Evolutionary conservation across 2,329 filamentous ascomycete genomes (phyloP), one percentile per base, ranked within the genome.

Genomic region (Fusarium drepaniforme): DNA sequence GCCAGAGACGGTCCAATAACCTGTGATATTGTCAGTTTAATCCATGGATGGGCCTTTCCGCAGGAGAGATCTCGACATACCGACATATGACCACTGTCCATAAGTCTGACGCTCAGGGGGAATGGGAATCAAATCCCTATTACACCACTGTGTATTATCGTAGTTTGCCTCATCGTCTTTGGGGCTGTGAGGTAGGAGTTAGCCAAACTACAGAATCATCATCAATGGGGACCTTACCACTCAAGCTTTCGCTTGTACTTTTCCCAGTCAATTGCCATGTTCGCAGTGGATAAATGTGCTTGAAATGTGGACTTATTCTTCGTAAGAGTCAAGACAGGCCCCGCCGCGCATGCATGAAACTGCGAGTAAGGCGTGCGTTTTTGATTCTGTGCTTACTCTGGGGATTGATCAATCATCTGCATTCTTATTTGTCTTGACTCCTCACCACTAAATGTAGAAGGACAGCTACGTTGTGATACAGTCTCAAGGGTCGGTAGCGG

Each of bases 81-180:
- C 78, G 33, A 79, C 68, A 56, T 77, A 80, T 5, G 77, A 80
- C 67, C 76, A 74, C 28, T 74, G 66, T 42, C 73, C 76, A 62
- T 76, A 80, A 2, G 77, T 80, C n/a, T 77, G 75, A 42, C 78
- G 68, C 28, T 76, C 73, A 5, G 73, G 66, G 4, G 79, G 79
- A 12, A 80, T 81, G 7, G 80, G 80, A 28, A 81, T 82, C 66
- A 81, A 63, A 51, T 81, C 80, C 3, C 80, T 75, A 53, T 82
- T 82, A 66, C 80, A 81, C 80, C 80, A 82, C 9, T 75, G 75
- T 7, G 79, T 81, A 67, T 82, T 81, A 33, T 77, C 70, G 66
- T 82, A 81, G 51, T 77, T 74, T 12, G 79, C 77, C 59, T 80
- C 68, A 18, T 78, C 74, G 59, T 82, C 80, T 23, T 72, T 76